Conservation (phyloP, 2,329 filamentous ascomycete genomes). For the Xylariaceae sp. region DNA sequence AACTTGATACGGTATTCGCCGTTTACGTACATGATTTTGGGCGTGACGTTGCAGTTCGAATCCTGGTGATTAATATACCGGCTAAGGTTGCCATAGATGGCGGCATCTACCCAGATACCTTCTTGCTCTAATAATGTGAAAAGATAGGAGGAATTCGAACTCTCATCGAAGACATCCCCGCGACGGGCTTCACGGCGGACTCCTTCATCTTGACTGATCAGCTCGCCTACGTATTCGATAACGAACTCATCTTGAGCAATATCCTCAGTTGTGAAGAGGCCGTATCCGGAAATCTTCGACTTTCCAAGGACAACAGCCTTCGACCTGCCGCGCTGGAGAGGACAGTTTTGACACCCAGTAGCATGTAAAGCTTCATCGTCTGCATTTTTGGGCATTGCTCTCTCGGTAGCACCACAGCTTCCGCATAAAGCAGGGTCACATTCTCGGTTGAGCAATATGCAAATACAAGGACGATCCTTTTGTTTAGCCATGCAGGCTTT, state of each 20-base stretch:
- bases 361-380: conserved; percentile 63
- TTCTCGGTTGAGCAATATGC: conserved; percentile 75
- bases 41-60: conserved; percentile 64
- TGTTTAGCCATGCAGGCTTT: conserved; percentile 64
- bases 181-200: conserved; percentile 69
- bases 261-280: conserved; percentile 74
- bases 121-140: conserved; percentile 66
- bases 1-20: conserved; percentile 80
- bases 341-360: conserved; percentile 73
- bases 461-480: conserved; percentile 70
- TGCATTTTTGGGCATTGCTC: conserved; percentile 72
- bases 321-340: conserved; percentile 70
- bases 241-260: conserved; percentile 75
- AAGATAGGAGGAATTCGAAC: conserved; percentile 69
- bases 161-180: conserved; percentile 67
- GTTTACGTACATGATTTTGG: conserved; percentile 75
- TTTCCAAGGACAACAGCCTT: conserved; percentile 73
- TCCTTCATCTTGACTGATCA: conserved; percentile 73
- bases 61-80: conserved; percentile 84
- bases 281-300: conserved; percentile 76
- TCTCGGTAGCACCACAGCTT: conserved; percentile 71
- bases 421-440: conserved; percentile 80
- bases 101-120: conserved; percentile 75
- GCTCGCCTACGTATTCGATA: conserved; percentile 81
- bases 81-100: conserved; percentile 78